Evolutionary conservation across 2,329 filamentous ascomycete species (phyloP), one percentile per base, ranked within the genome.

Genomic region (Lizonia empirigonia): DNA sequence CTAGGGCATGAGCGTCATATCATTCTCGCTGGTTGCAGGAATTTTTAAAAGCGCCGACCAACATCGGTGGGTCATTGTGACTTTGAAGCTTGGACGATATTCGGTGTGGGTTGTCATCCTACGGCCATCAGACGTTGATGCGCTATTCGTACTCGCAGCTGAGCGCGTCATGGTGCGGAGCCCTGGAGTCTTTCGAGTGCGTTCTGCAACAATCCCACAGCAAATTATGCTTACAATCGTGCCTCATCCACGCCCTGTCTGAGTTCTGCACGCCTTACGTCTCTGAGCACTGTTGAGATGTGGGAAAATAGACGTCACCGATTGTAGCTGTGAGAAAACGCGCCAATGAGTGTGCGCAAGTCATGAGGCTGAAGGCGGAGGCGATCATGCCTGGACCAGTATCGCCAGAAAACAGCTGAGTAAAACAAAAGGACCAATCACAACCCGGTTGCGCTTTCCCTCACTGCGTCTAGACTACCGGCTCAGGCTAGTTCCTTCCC

Each of bases 391-490:
- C 27, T 30, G 5, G 27, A 30, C 19, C 32, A 15, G 13, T 13
- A 34, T n/a, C 32, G 18, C 16, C 30, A 16, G 5, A 16, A 16
- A 10, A 7, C 15, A 6, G 5, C 30, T n/a, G n/a, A n/a, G 50
- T 53, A 34, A 23, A 35, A 23, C 27, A 12, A 15, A 12, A 7
- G 8, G n/a, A 3, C 50, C 50, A 53, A 53, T 53, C 50, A 44
- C n/a, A 38, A 13, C 9, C 7, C 24, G 6, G 13, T 12, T 13
- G 37, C 30, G 16, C 16, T 35, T 49, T 29, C 39, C 36, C 44
- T 39, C 34, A 39, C 40, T 22, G 39, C 35, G 44, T 53, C 38
- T 39, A 48, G 44, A 39, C 33, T 47, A 29, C 44, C 33, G 38
- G 37, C 35, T 41, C 23, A 9, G 30, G 48, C 41, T 48, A 48